phyloP scores from a whole-genome alignment of 768 basidiomycete species.

The Trametes punicea region DNA sequence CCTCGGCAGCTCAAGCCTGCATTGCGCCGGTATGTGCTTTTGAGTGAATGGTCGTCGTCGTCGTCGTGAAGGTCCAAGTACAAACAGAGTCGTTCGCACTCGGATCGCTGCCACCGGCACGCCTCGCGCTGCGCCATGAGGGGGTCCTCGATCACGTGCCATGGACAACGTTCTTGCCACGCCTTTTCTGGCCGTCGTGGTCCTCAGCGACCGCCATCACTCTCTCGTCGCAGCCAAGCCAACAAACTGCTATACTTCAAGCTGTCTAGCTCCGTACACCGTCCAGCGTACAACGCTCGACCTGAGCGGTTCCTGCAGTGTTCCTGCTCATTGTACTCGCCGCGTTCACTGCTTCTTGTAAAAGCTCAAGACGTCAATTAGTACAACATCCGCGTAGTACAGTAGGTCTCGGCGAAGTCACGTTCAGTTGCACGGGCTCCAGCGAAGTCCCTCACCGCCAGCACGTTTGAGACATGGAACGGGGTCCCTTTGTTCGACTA shows the following conservation, averaged over 20 bases:
- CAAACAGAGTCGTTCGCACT: conserved; percentile 12
- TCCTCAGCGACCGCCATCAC: background rate
- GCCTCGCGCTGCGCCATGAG: conserved; percentile 10
- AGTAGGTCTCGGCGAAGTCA: too few species aligned
- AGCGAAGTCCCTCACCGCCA: background rate
- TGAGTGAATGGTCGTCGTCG: conserved; percentile 8
- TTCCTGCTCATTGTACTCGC: too few species aligned
- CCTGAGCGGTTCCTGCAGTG: too few species aligned
- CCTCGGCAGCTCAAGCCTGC: conserved; percentile 76
- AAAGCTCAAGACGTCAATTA: background rate
- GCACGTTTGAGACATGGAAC: background rate
- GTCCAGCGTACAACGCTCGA: too few species aligned
- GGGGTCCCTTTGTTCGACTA: background rate
- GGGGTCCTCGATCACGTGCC: conserved; percentile 4
- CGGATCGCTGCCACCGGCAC: background rate
- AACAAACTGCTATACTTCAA: too few species aligned
- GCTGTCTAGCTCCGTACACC: too few species aligned
- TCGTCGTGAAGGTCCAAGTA: conserved; percentile 14
- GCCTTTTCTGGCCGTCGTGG: background rate
- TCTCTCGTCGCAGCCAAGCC: background rate
- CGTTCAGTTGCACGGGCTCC: too few species aligned
- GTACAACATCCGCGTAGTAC: too few species aligned
- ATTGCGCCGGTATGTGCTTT: conserved; percentile 36
- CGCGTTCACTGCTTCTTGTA: background rate
- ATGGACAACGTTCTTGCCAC: background rate